phyloP scores from a whole-genome alignment of 1,139 yeast genomes.

The Eremothecium gossypii region DNA sequence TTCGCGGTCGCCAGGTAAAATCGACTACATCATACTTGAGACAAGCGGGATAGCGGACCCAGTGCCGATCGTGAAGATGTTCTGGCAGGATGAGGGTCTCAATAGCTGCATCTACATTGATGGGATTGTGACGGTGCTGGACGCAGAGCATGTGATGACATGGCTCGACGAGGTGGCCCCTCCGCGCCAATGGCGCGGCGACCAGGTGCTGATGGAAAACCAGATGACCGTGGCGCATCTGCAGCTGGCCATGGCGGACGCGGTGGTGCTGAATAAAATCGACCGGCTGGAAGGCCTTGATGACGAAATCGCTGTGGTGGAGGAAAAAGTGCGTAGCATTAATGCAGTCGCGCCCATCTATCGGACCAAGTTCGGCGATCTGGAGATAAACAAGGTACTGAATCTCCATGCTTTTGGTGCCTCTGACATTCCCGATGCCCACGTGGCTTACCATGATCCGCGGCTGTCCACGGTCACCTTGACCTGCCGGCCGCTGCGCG shows the following conservation, averaged over 20 bases:
- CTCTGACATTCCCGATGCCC: conserved; percentile 28
- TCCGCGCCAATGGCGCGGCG: conserved; percentile 57
- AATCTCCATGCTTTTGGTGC: conserved; percentile 76
- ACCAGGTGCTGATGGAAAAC: conserved; percentile 32
- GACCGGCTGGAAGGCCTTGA: conserved; percentile 40
- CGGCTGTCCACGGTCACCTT: conserved; percentile 39
- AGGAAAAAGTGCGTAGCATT: conserved; percentile 43
- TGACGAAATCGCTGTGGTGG: conserved; percentile 19
- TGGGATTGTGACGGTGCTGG: conserved; percentile 89
- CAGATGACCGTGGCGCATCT: conserved; percentile 77
- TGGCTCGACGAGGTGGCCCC: conserved; percentile 55
- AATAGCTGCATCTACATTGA: conserved; percentile 79
- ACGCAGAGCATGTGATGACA: conserved; percentile 55
- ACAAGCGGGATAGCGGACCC: conserved; percentile 99
- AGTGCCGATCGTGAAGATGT: conserved; percentile 92
- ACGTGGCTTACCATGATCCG: conserved; percentile 37
- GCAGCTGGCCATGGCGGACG: conserved; percentile 87
- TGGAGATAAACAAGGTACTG: conserved; percentile 52
- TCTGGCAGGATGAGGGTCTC: conserved; percentile 91
- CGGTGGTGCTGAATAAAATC: conserved; percentile 64
- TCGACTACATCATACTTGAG: conserved; percentile 83
- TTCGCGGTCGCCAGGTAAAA: conserved; percentile 57
- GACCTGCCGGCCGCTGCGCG: conserved; percentile 19
- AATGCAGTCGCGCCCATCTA: conserved; percentile 62
- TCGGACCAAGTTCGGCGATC: conserved; percentile 63